Base-by-base conservation (phyloP, 495 filamentous ascomycete species). In the Choiromyces venosus region DNA sequence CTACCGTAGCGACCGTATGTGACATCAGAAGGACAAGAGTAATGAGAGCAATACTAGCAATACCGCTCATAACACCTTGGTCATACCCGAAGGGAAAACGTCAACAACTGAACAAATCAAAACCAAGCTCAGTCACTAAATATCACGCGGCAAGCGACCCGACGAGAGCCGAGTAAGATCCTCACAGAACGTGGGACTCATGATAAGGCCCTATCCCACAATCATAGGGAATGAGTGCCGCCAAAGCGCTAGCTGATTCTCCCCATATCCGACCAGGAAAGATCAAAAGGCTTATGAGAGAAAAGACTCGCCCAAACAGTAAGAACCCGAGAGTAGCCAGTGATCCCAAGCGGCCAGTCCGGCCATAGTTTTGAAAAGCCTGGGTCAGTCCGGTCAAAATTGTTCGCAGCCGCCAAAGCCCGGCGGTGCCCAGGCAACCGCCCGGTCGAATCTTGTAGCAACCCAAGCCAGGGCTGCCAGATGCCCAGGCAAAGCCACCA, bases 61-160 rank as follows among this genome's bases (percentile, higher is more conserved):
- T 75, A 8, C 39, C 68, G 37, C 37, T 83, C 71, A 87, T 87
- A 3, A 87, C 84, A 66, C 86, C 86, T 72, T 90, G 87, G 70
- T 89, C 87, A 78, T 89, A 89, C 0, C 87, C 87, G 79, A 90
- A 88, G 0, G 88, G 80, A 37, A 19, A 25, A 61, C 14, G 10
- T 18, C 25, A 61, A 12, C 25, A 29, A 29, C 52, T 25, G 52
- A 61, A 33, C 35, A 21, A 38, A 19, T 29, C 21, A 29, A 25
- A 12, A 44, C n/a, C 14, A 37, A 9, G 18, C 5, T 5, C 33
- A 39, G 16, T 68, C 37, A 40, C 66, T 29, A n/a, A 42, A 37
- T 37, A 37, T 42, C 39, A 68, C 25, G 3, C 10, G 14, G 66
- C 14, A 44, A 29, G 36, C 21, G 39, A 44, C 21, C 66, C 66